Conservation (phyloP, 352 stramenopile species). For the Globisporangium spinosum region DNA sequence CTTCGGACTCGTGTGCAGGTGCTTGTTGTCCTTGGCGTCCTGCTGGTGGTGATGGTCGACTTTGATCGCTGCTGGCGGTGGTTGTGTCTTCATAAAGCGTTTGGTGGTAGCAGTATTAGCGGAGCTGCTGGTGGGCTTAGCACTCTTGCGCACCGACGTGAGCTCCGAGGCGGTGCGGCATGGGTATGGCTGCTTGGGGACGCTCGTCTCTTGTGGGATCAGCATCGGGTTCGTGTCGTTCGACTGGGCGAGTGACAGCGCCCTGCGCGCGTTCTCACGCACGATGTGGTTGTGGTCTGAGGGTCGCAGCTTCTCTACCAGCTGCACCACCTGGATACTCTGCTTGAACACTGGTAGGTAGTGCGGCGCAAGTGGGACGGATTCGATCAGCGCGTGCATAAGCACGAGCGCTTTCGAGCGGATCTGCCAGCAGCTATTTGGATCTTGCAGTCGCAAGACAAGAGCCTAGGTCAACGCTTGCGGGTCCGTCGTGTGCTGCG, state of each 20-base stretch:
- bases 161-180: not conserved
- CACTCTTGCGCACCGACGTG: slow-evolving; percentile 11
- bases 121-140: not conserved
- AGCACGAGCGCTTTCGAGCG: slow-evolving; percentile 51
- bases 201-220: slow-evolving; percentile 26
- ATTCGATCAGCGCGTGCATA: slow-evolving; percentile 53
- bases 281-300: slow-evolving; percentile 38
- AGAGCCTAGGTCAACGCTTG: slow-evolving; percentile 31
- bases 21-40: not conserved
- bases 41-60: slow-evolving; percentile 17
- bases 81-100: slow-evolving; percentile 15
- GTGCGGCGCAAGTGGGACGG: slow-evolving; percentile 25
- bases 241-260: slow-evolving; percentile 52
- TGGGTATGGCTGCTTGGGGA: slow-evolving; percentile 24
- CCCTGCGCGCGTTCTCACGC: slow-evolving; percentile 48
- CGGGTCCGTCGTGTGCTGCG: slow-evolving; percentile 30
- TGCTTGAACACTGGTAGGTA: slow-evolving; percentile 33
- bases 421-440: slow-evolving; percentile 40
- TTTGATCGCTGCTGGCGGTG: slow-evolving; percentile 17
- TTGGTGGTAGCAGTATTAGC: slow-evolving; percentile 10
- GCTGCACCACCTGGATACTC: slow-evolving; percentile 25
- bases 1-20: slow-evolving; percentile 35
- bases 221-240: slow-evolving; percentile 38
- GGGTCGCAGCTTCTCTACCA: slow-evolving; percentile 32
- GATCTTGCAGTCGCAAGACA: slow-evolving; percentile 32